Evolutionary conservation across 2,329 filamentous ascomycete species (phyloP), one percentile per base, ranked within the genome.

Genomic region (Neonectria neomacrospora): DNA sequence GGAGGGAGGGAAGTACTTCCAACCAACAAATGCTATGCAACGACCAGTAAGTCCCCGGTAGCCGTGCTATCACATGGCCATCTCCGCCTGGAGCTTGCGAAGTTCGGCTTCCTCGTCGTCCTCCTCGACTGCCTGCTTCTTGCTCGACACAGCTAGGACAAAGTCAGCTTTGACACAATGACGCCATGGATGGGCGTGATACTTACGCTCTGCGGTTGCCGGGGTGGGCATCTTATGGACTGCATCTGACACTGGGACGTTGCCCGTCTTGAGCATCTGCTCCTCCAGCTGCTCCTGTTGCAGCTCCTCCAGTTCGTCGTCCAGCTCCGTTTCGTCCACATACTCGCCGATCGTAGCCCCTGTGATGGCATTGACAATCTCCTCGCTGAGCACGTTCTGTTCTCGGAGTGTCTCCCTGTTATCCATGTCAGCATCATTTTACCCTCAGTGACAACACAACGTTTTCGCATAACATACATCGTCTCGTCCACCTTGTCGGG

Each of bases 101-200:
- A 98, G 84, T 82, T 98, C 95, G 74, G 91, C 95, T 79, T 98
- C 95, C 77, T 98, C 96, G 85, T 98, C 95, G 78, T 97, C 94
- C 78, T 97, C 93, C 76, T 91, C 89, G 70, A 76, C 77, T 65
- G 81, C 80, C 70, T 87, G 72, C 59, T 73, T 75, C 72, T 73
- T 77, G 68, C 58, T 74, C 32, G 77, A 72, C 28, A 78, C 67
- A 57, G 75, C 78, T 80, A 52, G 50, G 48, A 48, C 18, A 11
- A 47, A 41, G 63, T 74, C 42, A 74, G 72, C 53, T 18, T 45
- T 8, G 11, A 32, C 26, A 20, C 30, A 50, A 44, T 48, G 18
- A 4, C 11, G 23, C 18, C 12, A 9, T 14, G n/a, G 23, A 4
- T 39, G 28, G 18, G 14, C 28, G 23, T 18, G 3, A 18, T 28